phyloP scores from a whole-genome alignment of 164 flowering plant species.

The Magnolia kwangsiensis region DNA sequence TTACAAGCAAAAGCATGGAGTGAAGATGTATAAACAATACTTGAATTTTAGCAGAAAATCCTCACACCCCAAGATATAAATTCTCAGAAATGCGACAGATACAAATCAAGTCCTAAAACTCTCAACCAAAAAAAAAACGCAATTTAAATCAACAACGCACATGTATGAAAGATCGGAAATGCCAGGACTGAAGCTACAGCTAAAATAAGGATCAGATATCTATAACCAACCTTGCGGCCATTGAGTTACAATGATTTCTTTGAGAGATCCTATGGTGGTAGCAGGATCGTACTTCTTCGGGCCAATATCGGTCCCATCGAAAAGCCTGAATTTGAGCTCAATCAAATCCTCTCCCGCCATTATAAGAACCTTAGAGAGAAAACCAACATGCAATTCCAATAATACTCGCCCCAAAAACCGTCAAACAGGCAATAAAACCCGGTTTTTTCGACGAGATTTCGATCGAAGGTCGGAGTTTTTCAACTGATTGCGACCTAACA shows the following conservation, averaged over 20 bases:
- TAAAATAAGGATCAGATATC: background rate
- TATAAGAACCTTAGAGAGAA: conserved; percentile 7
- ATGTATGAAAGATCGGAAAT: no score
- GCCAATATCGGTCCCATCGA: conserved; percentile 72
- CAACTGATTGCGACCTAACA: background rate
- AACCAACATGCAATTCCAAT: conserved; percentile 28
- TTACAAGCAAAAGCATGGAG: no score
- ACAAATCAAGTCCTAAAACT: no score
- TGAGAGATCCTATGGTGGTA: conserved; percentile 53
- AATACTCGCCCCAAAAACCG: background rate
- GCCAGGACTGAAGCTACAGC: background rate
- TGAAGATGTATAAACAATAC: no score
- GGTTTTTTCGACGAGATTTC: background rate
- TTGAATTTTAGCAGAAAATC: no score
- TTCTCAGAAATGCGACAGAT: no score
- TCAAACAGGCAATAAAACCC: background rate
- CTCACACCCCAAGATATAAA: no score
- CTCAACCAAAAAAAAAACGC: no score
- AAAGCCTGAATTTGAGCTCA: conserved; percentile 70
- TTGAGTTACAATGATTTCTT: conserved; percentile 53
- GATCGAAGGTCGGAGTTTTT: background rate
- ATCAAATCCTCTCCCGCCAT: conserved; percentile 65
- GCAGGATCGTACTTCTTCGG: conserved; percentile 53
- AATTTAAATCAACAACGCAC: no score
- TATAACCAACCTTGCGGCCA: conserved; percentile 71